Evolutionary conservation across 2,329 filamentous ascomycete genomes (phyloP).

Genomic region (Pestalotiopsis fici): DNA sequence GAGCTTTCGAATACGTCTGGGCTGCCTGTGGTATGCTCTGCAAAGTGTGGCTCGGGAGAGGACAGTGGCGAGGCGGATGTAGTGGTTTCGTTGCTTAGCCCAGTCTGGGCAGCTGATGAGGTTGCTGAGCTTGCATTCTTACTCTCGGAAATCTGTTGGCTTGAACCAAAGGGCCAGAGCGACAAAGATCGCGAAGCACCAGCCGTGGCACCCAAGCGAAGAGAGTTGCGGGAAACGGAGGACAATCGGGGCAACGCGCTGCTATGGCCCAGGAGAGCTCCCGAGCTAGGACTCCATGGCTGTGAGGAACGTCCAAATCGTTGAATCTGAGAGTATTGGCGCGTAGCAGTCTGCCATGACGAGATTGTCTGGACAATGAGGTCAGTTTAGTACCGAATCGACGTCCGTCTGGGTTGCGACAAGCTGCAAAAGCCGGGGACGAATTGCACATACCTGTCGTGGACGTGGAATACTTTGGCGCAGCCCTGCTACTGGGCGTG

Average conservation of each 20-base stretch:
- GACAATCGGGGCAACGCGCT: constrained; percentile 17
- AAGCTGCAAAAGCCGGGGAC: background rate
- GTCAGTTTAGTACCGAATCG: constrained; percentile 9
- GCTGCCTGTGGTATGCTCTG: background rate
- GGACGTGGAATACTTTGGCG: constrained; percentile 13
- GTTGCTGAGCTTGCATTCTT: constrained; percentile 12
- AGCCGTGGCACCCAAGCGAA: constrained; percentile 14
- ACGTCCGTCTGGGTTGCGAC: background rate
- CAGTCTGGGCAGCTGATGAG: constrained; percentile 7
- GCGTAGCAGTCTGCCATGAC: constrained; percentile 15
- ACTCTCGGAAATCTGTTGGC: constrained; percentile 15
- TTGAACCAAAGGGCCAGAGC: constrained; percentile 31
- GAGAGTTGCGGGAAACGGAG: constrained; percentile 14
- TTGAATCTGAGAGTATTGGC: constrained; percentile 13
- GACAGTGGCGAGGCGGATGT: background rate
- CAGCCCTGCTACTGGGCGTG: constrained; percentile 33
- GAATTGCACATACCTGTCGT: constrained; percentile 26
- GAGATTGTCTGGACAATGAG: constrained; percentile 16
- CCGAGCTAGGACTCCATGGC: constrained; percentile 8
- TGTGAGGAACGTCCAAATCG: constrained; percentile 10
- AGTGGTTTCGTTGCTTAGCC: background rate
- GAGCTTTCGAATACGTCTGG: constrained; percentile 15
- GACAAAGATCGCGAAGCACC: constrained; percentile 30
- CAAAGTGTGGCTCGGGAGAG: background rate
- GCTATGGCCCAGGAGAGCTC: constrained; percentile 12